These are phyloP conservation scores for Phoenix dactylifera DNA, from an alignment of 176 grass and related monocot genomes.

Conservation along the genomic window DNA sequence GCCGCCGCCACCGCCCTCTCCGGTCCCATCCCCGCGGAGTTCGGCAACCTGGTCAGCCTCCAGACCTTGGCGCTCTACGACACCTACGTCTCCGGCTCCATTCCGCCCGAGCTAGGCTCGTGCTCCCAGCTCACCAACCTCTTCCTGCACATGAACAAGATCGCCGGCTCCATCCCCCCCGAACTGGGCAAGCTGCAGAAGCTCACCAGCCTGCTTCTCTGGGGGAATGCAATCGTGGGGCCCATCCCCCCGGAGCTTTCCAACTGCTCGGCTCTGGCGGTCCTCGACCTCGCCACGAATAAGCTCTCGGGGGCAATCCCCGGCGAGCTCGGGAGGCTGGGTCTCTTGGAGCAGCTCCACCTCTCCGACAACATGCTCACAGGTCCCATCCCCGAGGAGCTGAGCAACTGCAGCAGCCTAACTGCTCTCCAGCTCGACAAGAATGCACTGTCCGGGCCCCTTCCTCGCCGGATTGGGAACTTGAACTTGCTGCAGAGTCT, in stretches of 20 bases:
- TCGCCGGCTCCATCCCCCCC: slow-evolving; percentile 47
- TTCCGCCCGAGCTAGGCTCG: slow-evolving; percentile 55
- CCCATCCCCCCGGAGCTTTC: slow-evolving; percentile 63
- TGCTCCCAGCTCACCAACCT: slow-evolving; percentile 78
- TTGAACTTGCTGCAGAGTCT: slow-evolving; percentile 60
- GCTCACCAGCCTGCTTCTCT: slow-evolving; percentile 80
- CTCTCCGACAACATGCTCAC: slow-evolving; percentile 72
- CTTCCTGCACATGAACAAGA: slow-evolving; percentile 85
- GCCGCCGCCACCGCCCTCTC: slow-evolving; percentile 75
- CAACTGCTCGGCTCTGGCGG: slow-evolving; percentile 52
- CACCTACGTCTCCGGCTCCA: slow-evolving; percentile 53
- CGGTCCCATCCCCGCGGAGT: slow-evolving; percentile 59
- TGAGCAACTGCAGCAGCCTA: slow-evolving; percentile 76
- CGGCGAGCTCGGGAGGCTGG: slow-evolving; percentile 42
- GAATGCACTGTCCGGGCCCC: slow-evolving; percentile 45
- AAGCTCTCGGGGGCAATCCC: slow-evolving; percentile 58
- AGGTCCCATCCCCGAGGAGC: slow-evolving; percentile 39
- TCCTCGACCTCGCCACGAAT: slow-evolving; percentile 74
- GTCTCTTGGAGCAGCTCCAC: slow-evolving; percentile 64
- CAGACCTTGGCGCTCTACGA: slow-evolving; percentile 78
- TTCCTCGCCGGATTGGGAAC: slow-evolving; percentile 50
- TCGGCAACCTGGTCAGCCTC: slow-evolving; percentile 69
- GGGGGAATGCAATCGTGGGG: slow-evolving; percentile 58
- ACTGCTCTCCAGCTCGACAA: slow-evolving; percentile 72
- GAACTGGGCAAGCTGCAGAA: slow-evolving; percentile 70